Percentiles rank a stretch among this genome's conserved stretches.
These are phyloP conservation scores for Discostella pseudostelligera DNA, from an alignment of 108 stramenopile genomes.

Conservation along the genomic window DNA sequence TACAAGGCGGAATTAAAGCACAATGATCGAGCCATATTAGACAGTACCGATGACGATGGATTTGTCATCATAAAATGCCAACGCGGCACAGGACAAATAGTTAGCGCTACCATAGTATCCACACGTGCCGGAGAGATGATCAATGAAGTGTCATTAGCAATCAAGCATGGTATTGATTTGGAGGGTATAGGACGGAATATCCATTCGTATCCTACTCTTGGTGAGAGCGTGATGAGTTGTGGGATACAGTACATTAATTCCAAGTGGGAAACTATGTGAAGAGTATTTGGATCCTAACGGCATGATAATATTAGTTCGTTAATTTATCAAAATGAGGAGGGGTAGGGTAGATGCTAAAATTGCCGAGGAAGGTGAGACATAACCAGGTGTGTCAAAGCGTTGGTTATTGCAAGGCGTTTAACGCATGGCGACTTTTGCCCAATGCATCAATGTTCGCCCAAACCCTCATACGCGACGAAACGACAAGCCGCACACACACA, in stretches of 20 bases:
- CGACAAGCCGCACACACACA: too few relatives aligned
- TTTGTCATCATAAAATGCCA: conserved; percentile 86
- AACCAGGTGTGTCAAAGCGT: too few relatives aligned
- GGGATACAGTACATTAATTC: conserved; percentile 83
- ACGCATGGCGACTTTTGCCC: too few relatives aligned
- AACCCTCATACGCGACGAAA: too few relatives aligned
- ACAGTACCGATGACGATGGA: conserved; percentile 73
- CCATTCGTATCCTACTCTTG: conserved; percentile 93
- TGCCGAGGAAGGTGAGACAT: too few relatives aligned
- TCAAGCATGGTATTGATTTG: conserved; percentile 86
- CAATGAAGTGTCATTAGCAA: conserved; percentile 91
- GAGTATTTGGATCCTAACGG: too few relatives aligned
- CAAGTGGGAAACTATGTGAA: conserved; percentile 42
- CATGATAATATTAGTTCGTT: too few relatives aligned
- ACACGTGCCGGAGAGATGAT: conserved; percentile 94
- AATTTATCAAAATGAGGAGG: too few relatives aligned
- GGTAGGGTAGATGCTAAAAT: too few relatives aligned
- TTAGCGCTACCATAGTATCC: conserved; percentile 93
- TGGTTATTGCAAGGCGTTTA: too few relatives aligned
- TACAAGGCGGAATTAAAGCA: conserved; percentile 76
- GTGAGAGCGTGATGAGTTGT: conserved; percentile 82
- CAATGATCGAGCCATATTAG: conserved; percentile 93
- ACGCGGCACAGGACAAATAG: conserved; percentile 86
- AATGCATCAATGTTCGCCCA: too few relatives aligned
- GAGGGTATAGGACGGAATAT: conserved; percentile 85